These are phyloP conservation scores for Cytidiella melzeri DNA, from an alignment of 768 basidiomycete genomes.

Conservation along the genomic window DNA sequence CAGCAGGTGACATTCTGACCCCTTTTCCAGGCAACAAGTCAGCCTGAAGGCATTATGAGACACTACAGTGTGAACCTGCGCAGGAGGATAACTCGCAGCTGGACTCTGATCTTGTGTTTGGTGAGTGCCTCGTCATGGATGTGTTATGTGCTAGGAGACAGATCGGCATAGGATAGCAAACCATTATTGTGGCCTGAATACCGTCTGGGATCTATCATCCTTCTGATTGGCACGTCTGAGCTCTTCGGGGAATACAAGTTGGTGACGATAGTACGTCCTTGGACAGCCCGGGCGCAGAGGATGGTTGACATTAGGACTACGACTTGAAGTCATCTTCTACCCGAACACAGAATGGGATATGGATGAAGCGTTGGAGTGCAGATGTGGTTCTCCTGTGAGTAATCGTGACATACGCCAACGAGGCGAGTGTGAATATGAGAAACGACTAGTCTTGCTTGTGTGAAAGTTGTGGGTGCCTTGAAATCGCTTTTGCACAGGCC, in stretches of 20 bases:
- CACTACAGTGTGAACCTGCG: conserved; percentile 45
- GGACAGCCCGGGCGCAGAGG: conserved; percentile 19
- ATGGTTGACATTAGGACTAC: conserved; percentile 1
- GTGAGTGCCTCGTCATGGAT: conserved; percentile 27
- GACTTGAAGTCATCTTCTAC: conserved; percentile 47
- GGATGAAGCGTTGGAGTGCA: conserved; percentile 54
- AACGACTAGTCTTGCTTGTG: no score
- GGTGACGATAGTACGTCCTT: conserved; percentile 35
- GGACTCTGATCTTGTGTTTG: conserved; percentile 55
- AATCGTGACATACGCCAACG: no score
- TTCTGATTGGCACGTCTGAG: conserved; percentile 43
- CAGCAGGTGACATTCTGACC: conserved; percentile 32
- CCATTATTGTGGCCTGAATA: conserved; percentile 58
- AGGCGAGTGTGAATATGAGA: no score
- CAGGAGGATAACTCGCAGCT: conserved; percentile 47
- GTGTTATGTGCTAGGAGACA: neutral
- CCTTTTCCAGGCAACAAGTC: conserved; percentile 27
- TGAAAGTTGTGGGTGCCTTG: no score
- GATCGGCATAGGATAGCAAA: conserved; percentile 34
- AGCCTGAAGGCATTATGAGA: conserved; percentile 39
- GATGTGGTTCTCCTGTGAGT: conserved; percentile 40
- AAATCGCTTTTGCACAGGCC: no score
- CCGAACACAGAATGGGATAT: conserved; percentile 68
- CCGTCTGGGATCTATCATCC: conserved; percentile 47
- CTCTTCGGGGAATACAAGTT: conserved; percentile 33